Percentiles rank a stretch among this genome's conserved stretches.
Evolutionary conservation across 2,329 filamentous ascomycete genomes (phyloP).

Genomic region (Parastagonospora nodorum): DNA sequence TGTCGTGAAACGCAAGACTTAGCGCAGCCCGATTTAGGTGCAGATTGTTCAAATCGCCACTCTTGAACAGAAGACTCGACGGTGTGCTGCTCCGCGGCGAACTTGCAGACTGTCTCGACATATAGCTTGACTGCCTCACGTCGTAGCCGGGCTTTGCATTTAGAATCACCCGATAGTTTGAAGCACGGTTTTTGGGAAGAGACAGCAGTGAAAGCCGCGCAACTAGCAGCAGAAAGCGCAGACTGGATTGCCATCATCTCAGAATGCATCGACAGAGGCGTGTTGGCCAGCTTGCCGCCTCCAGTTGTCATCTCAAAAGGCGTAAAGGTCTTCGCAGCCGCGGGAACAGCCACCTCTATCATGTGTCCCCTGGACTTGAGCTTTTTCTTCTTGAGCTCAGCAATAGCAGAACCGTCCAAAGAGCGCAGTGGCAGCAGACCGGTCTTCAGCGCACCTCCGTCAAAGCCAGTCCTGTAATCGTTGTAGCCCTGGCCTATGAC

Average conservation of each 20-base stretch:
- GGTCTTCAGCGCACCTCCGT: conserved; percentile 57
- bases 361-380: conserved; percentile 17
- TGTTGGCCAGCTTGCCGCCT: conserved; percentile 47
- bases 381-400: conserved; percentile 42
- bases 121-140: conserved; percentile 51
- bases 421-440: conserved; percentile 43
- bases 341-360: not conserved
- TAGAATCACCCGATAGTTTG: conserved; percentile 50
- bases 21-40: conserved; percentile 48
- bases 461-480: conserved; percentile 56
- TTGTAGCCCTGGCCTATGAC: conserved; percentile 60
- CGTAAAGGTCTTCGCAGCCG: conserved; percentile 40
- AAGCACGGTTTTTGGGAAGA: conserved; percentile 56
- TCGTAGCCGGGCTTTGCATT: conserved; percentile 54
- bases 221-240: conserved; percentile 53
- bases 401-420: conserved; percentile 43
- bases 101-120: conserved; percentile 51
- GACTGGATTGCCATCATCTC: conserved; percentile 63
- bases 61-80: conserved; percentile 49
- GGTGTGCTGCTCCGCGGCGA: conserved; percentile 34
- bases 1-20: conserved; percentile 20
- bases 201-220: conserved; percentile 49
- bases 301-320: conserved; percentile 47
- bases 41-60: conserved; percentile 56
- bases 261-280: conserved; percentile 57